Evolutionary conservation across 208 protist species (phyloP).

Genomic region (Crithidia sp.): DNA sequence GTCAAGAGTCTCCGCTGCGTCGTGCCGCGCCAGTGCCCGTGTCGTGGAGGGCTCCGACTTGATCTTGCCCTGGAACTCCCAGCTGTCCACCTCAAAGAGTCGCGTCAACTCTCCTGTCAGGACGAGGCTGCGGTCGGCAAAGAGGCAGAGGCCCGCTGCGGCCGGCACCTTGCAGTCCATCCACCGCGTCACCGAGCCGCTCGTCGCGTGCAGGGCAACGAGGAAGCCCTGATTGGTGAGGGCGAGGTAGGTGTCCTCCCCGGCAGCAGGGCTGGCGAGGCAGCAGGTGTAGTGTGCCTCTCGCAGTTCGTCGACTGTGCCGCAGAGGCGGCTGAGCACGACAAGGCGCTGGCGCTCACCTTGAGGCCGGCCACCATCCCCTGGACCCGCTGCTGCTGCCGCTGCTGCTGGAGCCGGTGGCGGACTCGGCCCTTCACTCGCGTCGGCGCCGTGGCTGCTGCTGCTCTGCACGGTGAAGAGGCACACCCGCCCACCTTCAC

Average conservation of each 20-base stretch:
- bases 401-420: not conserved
- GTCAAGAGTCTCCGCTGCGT: conserved; percentile 23
- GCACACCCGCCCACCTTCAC: conserved; percentile 43
- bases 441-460: not conserved
- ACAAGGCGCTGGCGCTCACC: conserved; percentile 33
- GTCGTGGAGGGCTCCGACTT: conserved; percentile 26
- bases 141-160: conserved; percentile 38
- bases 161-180: conserved; percentile 88
- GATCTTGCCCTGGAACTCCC: conserved; percentile 83
- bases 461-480: conserved; percentile 45
- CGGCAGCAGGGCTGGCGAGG: conserved; percentile 16
- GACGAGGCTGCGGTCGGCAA: conserved; percentile 42
- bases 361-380: not conserved
- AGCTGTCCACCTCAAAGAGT: conserved; percentile 61
- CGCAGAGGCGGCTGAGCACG: conserved; percentile 67
- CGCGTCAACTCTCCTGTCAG: conserved; percentile 64
- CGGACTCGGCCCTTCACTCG: not conserved
- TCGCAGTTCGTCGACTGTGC: conserved; percentile 58
- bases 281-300: conserved; percentile 65
- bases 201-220: conserved; percentile 64
- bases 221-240: conserved; percentile 70
- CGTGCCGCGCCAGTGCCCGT: not conserved
- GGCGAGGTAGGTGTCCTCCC: conserved; percentile 45
- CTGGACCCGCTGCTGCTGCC: not conserved
- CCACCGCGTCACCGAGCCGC: conserved; percentile 73